Conservation (phyloP, 2,329 filamentous ascomycete genomes). For the Penicillium fuscoglaucum region DNA sequence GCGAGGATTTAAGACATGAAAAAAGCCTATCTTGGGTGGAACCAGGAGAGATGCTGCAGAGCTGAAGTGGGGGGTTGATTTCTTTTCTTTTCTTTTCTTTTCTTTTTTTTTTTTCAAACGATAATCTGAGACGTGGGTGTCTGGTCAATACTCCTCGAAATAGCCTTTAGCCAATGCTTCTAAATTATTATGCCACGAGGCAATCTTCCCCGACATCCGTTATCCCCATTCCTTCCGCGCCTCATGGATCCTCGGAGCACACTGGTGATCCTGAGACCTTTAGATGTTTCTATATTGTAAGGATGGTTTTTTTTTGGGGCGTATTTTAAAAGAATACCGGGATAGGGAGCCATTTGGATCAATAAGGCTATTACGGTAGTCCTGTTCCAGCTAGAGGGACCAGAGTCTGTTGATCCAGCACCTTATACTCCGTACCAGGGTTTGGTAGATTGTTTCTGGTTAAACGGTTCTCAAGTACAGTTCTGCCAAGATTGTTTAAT, state of each 20-base stretch:
- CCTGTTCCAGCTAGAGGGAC: constrained; percentile 6
- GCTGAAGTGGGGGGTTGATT: background rate
- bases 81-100: too few species aligned
- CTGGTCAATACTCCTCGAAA: background rate
- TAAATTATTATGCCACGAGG: background rate
- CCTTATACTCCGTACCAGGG: background rate
- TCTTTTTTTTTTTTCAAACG: background rate
- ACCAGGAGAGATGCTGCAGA: background rate
- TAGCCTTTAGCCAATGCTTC: background rate
- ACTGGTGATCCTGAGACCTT: background rate
- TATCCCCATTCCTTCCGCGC: background rate
- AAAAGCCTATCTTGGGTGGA: background rate
- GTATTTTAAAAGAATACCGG: background rate
- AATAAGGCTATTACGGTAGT: constrained; percentile 9
- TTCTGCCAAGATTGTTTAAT: background rate
- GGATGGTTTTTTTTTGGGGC: background rate
- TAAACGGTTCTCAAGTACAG: background rate
- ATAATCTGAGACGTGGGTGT: background rate
- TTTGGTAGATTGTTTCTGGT: background rate
- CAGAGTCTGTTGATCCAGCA: constrained; percentile 6
- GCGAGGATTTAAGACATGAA: background rate
- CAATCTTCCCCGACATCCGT: background rate
- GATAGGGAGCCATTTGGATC: constrained; percentile 3
- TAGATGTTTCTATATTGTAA: background rate
- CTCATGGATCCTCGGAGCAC: background rate